Percentiles rank a stretch among this genome's conserved stretches.
phyloP scores from a whole-genome alignment of 192 early-diverging fungal genomes.

The Mortierella claussenii region DNA sequence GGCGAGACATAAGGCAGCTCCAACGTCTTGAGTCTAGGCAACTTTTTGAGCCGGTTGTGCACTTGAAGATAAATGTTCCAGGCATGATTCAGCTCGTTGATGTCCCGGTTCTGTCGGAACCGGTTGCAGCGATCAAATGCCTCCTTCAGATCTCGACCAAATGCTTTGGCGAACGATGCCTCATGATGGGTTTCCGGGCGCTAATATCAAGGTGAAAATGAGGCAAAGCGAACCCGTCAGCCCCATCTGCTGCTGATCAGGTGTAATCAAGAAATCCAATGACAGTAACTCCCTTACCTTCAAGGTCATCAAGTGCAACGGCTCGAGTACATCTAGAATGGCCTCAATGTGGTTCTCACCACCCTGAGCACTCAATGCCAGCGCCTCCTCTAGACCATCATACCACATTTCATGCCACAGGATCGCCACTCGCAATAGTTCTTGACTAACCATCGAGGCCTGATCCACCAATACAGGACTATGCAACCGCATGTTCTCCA shows the following conservation, averaged over 20 bases:
- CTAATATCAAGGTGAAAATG: too few species aligned
- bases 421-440: slow-evolving; percentile 94
- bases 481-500: slow-evolving; percentile 92
- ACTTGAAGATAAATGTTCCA: slow-evolving; percentile 88
- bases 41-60: slow-evolving; percentile 15
- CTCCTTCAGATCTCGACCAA: slow-evolving; percentile 86
- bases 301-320: slow-evolving; percentile 34
- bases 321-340: slow-evolving; percentile 85
- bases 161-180: slow-evolving; percentile 88
- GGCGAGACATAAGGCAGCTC: slow-evolving; percentile 93
- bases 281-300: slow-evolving; percentile 39
- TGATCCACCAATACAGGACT: slow-evolving; percentile 88
- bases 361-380: slow-evolving; percentile 72
- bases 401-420: slow-evolving; percentile 98
- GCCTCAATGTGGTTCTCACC: slow-evolving; percentile 82
- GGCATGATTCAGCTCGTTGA: slow-evolving; percentile 87
- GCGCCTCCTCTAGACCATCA: slow-evolving; percentile 90
- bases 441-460: slow-evolving; percentile 92
- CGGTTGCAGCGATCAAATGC: slow-evolving; percentile 84
- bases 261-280: too few species aligned
- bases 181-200: slow-evolving; percentile 91
- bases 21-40: slow-evolving; percentile 69
- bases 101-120: slow-evolving; percentile 76
- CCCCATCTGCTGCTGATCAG: too few species aligned
- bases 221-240: too few species aligned